A percentile compares a stretch with the other conserved stretches of the same genome.
Conservation (phyloP, 2,329 filamentous ascomycete genomes). For the Colletotrichum spinosum region DNA sequence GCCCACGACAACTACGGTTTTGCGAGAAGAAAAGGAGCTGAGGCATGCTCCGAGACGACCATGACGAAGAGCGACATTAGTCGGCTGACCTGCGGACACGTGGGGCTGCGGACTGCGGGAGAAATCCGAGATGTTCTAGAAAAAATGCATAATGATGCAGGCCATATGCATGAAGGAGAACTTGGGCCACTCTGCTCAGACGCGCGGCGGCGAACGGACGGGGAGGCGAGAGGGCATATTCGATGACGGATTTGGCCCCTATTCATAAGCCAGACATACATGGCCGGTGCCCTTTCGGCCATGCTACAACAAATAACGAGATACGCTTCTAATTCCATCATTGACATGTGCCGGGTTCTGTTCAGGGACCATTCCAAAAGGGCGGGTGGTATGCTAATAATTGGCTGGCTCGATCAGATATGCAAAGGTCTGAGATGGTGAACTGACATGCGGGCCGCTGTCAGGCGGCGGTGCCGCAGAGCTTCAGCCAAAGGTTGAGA, state of each 20-base stretch:
- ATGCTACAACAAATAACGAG: slow-evolving; percentile 18
- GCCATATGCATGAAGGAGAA: slow-evolving; percentile 25
- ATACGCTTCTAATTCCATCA: slow-evolving; percentile 10
- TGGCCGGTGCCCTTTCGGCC: slow-evolving; percentile 2
- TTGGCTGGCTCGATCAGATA: background rate
- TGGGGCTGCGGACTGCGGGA: slow-evolving; percentile 14
- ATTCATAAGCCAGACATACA: slow-evolving; percentile 22
- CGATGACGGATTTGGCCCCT: slow-evolving; percentile 4
- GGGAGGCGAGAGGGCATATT: slow-evolving; percentile 16
- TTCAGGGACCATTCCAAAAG: background rate
- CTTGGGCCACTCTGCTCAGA: slow-evolving; percentile 35
- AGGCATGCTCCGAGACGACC: slow-evolving; percentile 16
- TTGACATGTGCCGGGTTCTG: slow-evolving; percentile 4
- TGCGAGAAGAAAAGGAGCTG: background rate
- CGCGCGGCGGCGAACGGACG: slow-evolving; percentile 29
- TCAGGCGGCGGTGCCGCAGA: slow-evolving; percentile 1
- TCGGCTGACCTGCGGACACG: slow-evolving; percentile 8
- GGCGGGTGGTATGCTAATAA: background rate
- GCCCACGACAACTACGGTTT: slow-evolving; percentile 1
- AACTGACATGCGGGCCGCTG: slow-evolving; percentile 25
- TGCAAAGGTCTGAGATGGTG: slow-evolving; percentile 5
- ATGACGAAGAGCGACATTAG: slow-evolving; percentile 25
- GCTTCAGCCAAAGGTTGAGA: slow-evolving; percentile 1
- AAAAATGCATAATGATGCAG: slow-evolving; percentile 23
- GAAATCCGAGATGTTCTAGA: slow-evolving; percentile 28